Evolutionary conservation across 805 yeast genomes (phyloP).

Genomic region (Nakazawaea anatomiae): DNA sequence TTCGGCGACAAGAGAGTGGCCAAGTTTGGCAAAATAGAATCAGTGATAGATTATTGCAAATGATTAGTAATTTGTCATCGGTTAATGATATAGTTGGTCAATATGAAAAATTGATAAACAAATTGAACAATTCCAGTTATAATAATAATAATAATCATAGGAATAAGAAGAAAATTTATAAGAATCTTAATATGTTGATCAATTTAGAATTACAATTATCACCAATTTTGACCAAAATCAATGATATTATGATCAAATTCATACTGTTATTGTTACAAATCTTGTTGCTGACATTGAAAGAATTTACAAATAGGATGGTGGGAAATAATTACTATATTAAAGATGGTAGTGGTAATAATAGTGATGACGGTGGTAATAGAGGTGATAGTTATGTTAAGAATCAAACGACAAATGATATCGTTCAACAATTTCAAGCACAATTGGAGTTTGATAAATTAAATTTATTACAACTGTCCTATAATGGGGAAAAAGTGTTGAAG

Average conservation of each 20-base stretch:
- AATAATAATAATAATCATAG: too few species aligned
- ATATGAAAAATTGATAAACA: not conserved
- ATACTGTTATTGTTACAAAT: not conserved
- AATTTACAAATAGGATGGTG: not conserved
- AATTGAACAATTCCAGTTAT: not conserved
- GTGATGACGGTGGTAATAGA: not conserved
- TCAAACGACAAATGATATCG: not conserved
- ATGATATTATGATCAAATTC: not conserved
- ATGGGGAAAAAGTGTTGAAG: not conserved
- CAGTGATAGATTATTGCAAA: too few species aligned
- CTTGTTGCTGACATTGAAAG: not conserved
- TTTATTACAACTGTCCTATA: not conserved
- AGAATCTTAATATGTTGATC: too few species aligned
- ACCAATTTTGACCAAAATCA: not conserved
- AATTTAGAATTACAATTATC: too few species aligned
- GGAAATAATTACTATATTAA: too few species aligned
- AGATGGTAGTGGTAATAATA: too few species aligned
- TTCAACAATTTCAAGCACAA: not conserved
- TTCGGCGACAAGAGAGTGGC: too few species aligned
- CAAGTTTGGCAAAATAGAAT: too few species aligned
- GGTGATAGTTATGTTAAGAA: not conserved
- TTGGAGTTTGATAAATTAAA: not conserved
- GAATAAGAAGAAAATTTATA: too few species aligned
- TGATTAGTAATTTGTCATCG: not conserved
- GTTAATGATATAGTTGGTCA: not conserved